phyloP scores from a whole-genome alignment of 176 grass and related monocot species.

The Poa annua region DNA sequence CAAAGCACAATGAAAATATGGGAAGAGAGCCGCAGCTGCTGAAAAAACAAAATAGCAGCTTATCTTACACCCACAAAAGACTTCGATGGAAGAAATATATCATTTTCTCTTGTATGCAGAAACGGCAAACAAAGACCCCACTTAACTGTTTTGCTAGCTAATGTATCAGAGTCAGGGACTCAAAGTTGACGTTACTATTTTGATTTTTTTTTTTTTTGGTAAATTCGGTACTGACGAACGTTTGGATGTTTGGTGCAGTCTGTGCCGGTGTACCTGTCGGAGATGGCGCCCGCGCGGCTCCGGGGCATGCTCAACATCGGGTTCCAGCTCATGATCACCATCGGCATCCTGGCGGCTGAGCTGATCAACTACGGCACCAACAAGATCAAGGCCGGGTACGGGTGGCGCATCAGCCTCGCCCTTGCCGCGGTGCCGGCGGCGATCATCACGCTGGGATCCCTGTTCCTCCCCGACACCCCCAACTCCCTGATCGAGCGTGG shows the following conservation, averaged over 20 bases:
- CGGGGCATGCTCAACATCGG: constrained; percentile 98
- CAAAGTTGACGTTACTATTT: background rate
- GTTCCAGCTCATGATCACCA: constrained; percentile 97
- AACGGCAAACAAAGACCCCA: background rate
- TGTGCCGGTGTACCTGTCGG: constrained; percentile 91
- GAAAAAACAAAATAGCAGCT: background rate
- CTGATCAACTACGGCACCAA: constrained; percentile 89
- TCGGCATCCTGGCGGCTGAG: constrained; percentile 80
- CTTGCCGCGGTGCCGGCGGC: constrained; percentile 82
- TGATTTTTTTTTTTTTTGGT: background rate
- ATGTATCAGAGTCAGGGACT: background rate
- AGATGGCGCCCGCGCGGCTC: constrained; percentile 88
- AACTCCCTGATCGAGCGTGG: constrained; percentile 95
- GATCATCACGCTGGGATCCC: constrained; percentile 78
- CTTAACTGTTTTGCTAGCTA: background rate
- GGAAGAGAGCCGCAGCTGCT: background rate
- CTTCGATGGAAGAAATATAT: background rate
- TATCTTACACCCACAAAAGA: background rate
- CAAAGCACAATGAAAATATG: background rate
- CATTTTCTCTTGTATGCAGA: background rate
- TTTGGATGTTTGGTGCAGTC: constrained; percentile 51
- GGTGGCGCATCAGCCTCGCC: constrained; percentile 86
- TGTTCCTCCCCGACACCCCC: constrained; percentile 97
- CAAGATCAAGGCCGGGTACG: constrained; percentile 85
- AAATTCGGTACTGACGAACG: background rate